Evolutionary conservation across 2,329 filamentous ascomycete genomes (phyloP).

Genomic region (Trichoderma simmonsii): DNA sequence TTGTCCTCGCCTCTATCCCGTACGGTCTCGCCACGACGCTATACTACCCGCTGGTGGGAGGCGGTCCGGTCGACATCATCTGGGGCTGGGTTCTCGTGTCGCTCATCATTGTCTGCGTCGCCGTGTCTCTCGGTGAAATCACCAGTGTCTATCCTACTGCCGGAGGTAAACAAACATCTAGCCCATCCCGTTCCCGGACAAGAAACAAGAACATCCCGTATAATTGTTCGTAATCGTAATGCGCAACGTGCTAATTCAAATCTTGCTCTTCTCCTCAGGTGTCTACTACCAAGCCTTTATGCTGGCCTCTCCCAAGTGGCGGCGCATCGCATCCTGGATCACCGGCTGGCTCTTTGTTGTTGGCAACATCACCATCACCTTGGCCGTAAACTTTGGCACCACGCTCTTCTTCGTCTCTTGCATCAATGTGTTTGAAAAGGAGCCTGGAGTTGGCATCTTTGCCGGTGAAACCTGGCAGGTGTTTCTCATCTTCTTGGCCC

Average conservation of each 20-base stretch:
- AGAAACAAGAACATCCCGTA: not conserved
- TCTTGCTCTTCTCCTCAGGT: conserved; percentile 27
- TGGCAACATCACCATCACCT: conserved; percentile 77
- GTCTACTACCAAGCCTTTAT: conserved; percentile 80
- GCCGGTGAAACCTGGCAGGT: conserved; percentile 59
- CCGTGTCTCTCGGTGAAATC: conserved; percentile 68
- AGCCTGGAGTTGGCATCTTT: conserved; percentile 43
- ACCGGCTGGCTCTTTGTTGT: conserved; percentile 75
- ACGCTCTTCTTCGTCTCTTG: conserved; percentile 60
- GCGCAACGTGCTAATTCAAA: not conserved
- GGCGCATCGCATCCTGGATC: conserved; percentile 65
- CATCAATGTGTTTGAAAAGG: conserved; percentile 53
- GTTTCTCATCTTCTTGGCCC: conserved; percentile 66
- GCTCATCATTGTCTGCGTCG: conserved; percentile 68
- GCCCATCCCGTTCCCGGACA: conserved; percentile 20
- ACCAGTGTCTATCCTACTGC: conserved; percentile 74
- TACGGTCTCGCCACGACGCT: conserved; percentile 71
- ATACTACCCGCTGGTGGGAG: conserved; percentile 63
- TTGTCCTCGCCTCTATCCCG: conserved; percentile 71
- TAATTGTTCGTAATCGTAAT: not conserved
- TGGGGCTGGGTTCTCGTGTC: conserved; percentile 71
- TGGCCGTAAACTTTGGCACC: conserved; percentile 80
- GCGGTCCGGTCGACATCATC: conserved; percentile 66
- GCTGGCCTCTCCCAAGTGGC: conserved; percentile 60
- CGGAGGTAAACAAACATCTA: conserved; percentile 47